Evolutionary conservation across 805 yeast species (phyloP).

Genomic region (Pichia kluyveri): DNA sequence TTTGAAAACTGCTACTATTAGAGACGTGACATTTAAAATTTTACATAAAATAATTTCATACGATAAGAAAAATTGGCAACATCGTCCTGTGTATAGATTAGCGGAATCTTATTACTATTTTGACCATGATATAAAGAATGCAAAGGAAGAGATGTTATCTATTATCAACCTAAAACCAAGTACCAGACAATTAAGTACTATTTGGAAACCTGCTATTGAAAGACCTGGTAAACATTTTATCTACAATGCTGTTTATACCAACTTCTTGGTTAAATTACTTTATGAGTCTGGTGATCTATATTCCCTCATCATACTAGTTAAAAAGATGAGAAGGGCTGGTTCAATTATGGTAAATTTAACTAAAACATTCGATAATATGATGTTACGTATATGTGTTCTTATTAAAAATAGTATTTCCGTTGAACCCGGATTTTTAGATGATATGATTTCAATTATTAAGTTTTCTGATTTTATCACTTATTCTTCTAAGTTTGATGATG

Average conservation of each 20-base stretch:
- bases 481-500: conserved; percentile 26
- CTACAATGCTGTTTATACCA: conserved; percentile 61
- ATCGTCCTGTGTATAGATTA: conserved; percentile 65
- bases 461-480: conserved; percentile 34
- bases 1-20: conserved; percentile 18
- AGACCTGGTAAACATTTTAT: conserved; percentile 89
- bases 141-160: conserved; percentile 54
- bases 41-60: conserved; percentile 38
- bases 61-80: conserved; percentile 91
- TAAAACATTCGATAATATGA: conserved; percentile 58
- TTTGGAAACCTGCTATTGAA: conserved; percentile 92
- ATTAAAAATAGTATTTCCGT: conserved; percentile 37
- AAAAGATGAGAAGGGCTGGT: conserved; percentile 69
- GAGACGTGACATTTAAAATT: conserved; percentile 32
- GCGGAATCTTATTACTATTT: conserved; percentile 55
- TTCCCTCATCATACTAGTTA: conserved; percentile 50
- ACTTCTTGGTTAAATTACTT: conserved; percentile 51
- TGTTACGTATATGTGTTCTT: conserved; percentile 42
- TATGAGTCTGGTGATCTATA: conserved; percentile 46
- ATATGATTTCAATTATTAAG: conserved; percentile 34
- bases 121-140: conserved; percentile 40
- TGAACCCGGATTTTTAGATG: conserved; percentile 42
- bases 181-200: conserved; percentile 64
- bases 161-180: conserved; percentile 59
- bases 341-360: conserved; percentile 63